Evolutionary conservation across 208 protist species (phyloP), one percentile per base, ranked within the genome.

Genomic region (Porcisia hertigi): DNA sequence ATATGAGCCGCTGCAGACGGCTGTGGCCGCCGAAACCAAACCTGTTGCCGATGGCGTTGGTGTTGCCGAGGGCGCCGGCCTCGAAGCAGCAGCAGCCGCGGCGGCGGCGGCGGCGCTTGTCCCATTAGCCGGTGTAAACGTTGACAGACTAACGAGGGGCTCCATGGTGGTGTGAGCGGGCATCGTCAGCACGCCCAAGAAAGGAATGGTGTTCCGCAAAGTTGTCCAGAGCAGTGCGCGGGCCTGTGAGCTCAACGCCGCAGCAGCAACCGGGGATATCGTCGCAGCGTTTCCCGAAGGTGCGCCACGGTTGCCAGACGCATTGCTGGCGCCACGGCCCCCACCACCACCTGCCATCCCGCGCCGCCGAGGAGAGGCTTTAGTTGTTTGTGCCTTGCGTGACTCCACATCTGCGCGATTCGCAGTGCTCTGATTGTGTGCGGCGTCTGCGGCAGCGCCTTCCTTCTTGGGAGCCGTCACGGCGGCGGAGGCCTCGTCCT

Each of bases 161-260:
- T 74, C 70, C 49, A 78, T 16, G 25, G 74, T 14, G 41, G 65
- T 53, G 64, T 78, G 74, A 7, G 39, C 41, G 8, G 74, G 74
- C 74, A 78, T 47, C 45, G 65, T 72, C 65, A 78, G 16, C 8
- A 55, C 65, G 20, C 74, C 74, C 30, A 78, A 72, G 65, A 78
- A 72, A 34, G 74, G 74, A 9, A 78, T 78, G 6, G 65, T 72
- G 64, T 43, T 65, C 53, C 64, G 66, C 65, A 78, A 60, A 41
- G 74, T 64, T 25, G 64, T 34, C 74, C 74, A 78, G 4, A 78
- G 74, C 41, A 71, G 74, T 12, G 74, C 41, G 23, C 74, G 74
- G 14, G 25, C 59, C 65, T 72, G 74, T 2, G 64, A 25, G 34
- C 64, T 64, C 43, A 62, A 34, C 34, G 64, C 52, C 39, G 74